Evolutionary conservation across 257 asterid species (phyloP).

Genomic region (Solanum chiquidenum): DNA sequence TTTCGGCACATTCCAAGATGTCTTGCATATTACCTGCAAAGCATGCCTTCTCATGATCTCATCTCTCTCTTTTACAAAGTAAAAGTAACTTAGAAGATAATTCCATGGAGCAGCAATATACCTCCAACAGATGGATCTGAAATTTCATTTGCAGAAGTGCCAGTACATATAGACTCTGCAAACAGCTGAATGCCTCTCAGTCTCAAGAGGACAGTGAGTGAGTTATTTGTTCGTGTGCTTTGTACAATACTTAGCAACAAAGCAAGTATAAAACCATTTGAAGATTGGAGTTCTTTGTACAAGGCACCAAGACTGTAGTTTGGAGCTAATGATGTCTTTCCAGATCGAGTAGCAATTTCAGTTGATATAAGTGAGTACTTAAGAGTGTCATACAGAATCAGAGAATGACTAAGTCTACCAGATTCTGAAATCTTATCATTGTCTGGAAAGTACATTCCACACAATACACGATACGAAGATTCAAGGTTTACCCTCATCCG

Average conservation of each 20-base stretch:
- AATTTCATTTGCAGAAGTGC: conserved; percentile 18
- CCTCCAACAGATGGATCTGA: neutral
- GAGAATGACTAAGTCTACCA: conserved; percentile 53
- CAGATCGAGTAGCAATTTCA: conserved; percentile 81
- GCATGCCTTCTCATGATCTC: neutral
- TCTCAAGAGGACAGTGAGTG: conserved; percentile 49
- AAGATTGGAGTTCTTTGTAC: conserved; percentile 65
- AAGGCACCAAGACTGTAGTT: conserved; percentile 47
- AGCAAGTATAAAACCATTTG: conserved; percentile 74
- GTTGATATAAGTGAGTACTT: conserved; percentile 75
- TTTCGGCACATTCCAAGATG: conserved; percentile 51
- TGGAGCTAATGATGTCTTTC: conserved; percentile 58
- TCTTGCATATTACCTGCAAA: conserved; percentile 58
- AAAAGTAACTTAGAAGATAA: neutral
- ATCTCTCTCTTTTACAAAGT: neutral
- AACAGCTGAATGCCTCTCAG: conserved; percentile 63
- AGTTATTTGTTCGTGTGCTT: conserved; percentile 34
- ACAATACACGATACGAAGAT: conserved; percentile 40
- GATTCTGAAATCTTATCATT: conserved; percentile 53
- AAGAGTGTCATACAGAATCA: conserved; percentile 84
- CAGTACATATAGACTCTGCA: conserved; percentile 55
- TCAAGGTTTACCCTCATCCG: conserved; percentile 48
- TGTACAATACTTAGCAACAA: conserved; percentile 63
- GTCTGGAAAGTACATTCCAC: conserved; percentile 65
- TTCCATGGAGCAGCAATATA: neutral